Conservation (phyloP, 352 stramenopile genomes). For the Globisporangium yorkense region DNA sequence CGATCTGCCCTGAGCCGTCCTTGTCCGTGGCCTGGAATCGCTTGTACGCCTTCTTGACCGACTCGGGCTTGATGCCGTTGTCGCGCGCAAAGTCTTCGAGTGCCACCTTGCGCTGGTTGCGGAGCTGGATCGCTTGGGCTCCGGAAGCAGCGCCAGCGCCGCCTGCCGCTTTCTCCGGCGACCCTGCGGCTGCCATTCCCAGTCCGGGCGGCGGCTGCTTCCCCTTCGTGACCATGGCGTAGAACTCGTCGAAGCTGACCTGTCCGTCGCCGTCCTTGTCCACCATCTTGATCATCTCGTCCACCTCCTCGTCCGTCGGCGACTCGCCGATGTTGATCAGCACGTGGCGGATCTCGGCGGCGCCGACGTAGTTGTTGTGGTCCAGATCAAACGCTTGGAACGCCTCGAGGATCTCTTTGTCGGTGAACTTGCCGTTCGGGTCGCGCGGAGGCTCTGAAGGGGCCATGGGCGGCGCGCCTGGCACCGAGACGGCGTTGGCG, state of each 20-base stretch:
- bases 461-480: conserved; percentile 42
- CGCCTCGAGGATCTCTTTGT: conserved; percentile 89
- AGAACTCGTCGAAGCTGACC: conserved; percentile 93
- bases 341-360: conserved; percentile 89
- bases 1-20: conserved; percentile 92
- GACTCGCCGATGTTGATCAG: conserved; percentile 95
- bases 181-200: conserved; percentile 26
- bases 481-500: conserved; percentile 44
- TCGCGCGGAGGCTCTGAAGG: conserved; percentile 78
- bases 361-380: conserved; percentile 91
- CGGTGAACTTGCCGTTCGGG: conserved; percentile 94
- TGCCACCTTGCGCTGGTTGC: conserved; percentile 89
- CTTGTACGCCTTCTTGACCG: conserved; percentile 96
- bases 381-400: conserved; percentile 93
- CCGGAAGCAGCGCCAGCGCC: conserved; percentile 24
- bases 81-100: conserved; percentile 93
- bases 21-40: conserved; percentile 94
- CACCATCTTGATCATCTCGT: conserved; percentile 92
- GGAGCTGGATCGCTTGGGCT: conserved; percentile 84
- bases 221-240: conserved; percentile 93
- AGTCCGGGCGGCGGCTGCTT: conserved; percentile 88
- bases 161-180: conserved; percentile 26
- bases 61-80: conserved; percentile 95
- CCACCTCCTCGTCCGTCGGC: conserved; percentile 92
- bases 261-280: conserved; percentile 92